phyloP scores from a whole-genome alignment of 495 filamentous ascomycete genomes.

The Trichoderma reesei region DNA sequence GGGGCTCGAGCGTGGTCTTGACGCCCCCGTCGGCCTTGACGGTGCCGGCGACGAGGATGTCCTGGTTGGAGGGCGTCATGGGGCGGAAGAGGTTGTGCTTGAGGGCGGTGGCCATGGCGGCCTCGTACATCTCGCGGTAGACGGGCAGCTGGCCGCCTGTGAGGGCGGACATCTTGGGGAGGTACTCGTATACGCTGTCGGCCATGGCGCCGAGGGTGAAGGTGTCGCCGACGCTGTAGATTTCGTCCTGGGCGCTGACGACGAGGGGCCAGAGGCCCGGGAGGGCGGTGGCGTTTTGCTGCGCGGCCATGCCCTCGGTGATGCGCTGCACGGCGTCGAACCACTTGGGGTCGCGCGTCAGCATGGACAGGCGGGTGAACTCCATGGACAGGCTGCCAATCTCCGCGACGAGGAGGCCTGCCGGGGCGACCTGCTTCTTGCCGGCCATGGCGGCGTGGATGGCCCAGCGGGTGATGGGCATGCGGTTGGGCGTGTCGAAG shows the following conservation, averaged over 20 bases:
- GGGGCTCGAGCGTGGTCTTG: conserved; percentile 28
- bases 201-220: conserved; percentile 67
- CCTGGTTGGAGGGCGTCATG: conserved; percentile 39
- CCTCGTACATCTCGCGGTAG: conserved; percentile 69
- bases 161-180: conserved; percentile 60
- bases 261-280: conserved; percentile 50
- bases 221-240: conserved; percentile 25
- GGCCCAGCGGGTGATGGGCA: conserved; percentile 69
- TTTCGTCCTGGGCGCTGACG: conserved; percentile 24
- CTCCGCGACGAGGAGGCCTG: conserved; percentile 40
- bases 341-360: conserved; percentile 73
- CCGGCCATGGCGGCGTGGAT: conserved; percentile 23
- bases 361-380: conserved; percentile 73
- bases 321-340: conserved; percentile 81
- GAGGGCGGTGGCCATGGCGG: conserved; percentile 52
- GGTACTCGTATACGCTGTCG: conserved; percentile 78
- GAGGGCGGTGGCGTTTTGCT: conserved; percentile 53
- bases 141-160: conserved; percentile 63
- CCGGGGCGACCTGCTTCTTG: conserved; percentile 24
- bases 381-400: conserved; percentile 72
- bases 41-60: conserved; percentile 42
- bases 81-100: conserved; percentile 60
- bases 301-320: conserved; percentile 57
- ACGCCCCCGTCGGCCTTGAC: conserved; percentile 53
- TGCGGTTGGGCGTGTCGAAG: conserved; percentile 87